These are phyloP conservation scores for Termitomyces eurrhizus DNA, from an alignment of 768 basidiomycete genomes.

Conservation along the genomic window DNA sequence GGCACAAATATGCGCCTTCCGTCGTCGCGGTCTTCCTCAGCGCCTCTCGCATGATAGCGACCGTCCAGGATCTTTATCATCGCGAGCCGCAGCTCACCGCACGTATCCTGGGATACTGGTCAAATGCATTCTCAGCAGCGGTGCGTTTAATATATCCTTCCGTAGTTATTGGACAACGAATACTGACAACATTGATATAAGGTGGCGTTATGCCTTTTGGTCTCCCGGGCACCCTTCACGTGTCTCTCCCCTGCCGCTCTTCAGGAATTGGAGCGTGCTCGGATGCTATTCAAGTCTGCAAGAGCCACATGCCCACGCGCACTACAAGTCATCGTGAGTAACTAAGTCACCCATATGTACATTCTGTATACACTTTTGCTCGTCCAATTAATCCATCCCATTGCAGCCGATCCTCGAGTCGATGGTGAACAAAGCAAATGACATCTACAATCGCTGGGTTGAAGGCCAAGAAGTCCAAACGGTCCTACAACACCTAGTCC, in stretches of 20 bases:
- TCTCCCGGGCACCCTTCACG: constrained; percentile 65
- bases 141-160: constrained; percentile 27
- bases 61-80: constrained; percentile 50
- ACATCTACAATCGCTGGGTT: constrained; percentile 45
- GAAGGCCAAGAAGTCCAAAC: constrained; percentile 41
- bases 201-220: constrained; percentile 49
- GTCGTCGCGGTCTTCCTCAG: constrained; percentile 66
- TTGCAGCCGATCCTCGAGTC: constrained; percentile 42
- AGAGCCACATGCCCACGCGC: constrained; percentile 43
- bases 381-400: neutral
- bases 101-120: constrained; percentile 50
- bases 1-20: constrained; percentile 64
- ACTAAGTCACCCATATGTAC: neutral
- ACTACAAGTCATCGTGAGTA: constrained; percentile 41
- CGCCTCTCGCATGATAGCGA: constrained; percentile 60
- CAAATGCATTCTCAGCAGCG: constrained; percentile 49
- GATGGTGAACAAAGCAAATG: constrained; percentile 48
- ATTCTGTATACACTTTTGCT: neutral
- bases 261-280: constrained; percentile 52
- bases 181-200: constrained; percentile 23
- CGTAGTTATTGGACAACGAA: neutral
- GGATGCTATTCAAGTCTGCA: constrained; percentile 40
- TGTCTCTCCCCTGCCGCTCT: constrained; percentile 60
- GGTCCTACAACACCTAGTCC: constrained; percentile 29
- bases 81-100: constrained; percentile 58